Evolutionary conservation across 139 green algal species (phyloP).

Genomic region (Volvox reticuliferus): DNA sequence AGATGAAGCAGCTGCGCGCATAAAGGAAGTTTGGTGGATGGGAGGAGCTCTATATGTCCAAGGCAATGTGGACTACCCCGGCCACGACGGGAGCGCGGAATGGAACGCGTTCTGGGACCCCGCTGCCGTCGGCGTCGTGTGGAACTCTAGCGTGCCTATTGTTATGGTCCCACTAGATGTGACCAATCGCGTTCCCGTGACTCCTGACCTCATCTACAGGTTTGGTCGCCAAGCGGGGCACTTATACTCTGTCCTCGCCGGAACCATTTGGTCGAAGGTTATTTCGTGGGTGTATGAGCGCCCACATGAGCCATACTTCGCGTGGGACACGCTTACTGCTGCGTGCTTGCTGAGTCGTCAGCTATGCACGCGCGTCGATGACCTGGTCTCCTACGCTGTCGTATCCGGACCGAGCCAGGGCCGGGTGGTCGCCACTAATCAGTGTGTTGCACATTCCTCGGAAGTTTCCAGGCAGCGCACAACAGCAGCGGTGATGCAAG

Average conservation of each 20-base stretch:
- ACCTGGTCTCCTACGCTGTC: constrained; percentile 8
- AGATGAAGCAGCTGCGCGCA: background rate
- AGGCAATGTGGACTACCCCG: constrained; percentile 36
- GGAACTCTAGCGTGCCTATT: constrained; percentile 24
- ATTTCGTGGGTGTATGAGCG: constrained; percentile 44
- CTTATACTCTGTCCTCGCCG: constrained; percentile 35
- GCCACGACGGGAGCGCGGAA: constrained; percentile 50
- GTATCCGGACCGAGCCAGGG: constrained; percentile 36
- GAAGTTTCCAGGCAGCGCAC: background rate
- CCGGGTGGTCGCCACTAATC: constrained; percentile 3
- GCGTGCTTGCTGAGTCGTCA: constrained; percentile 18
- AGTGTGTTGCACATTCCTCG: background rate
- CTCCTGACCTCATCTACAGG: background rate
- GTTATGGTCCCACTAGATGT: constrained; percentile 50
- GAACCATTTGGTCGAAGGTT: constrained; percentile 38
- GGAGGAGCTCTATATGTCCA: constrained; percentile 30
- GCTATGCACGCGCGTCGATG: background rate
- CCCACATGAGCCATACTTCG: constrained; percentile 33
- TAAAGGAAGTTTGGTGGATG: constrained; percentile 50
- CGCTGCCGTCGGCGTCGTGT: constrained; percentile 28
- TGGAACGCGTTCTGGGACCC: constrained; percentile 58
- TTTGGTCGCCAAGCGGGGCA: constrained; percentile 42
- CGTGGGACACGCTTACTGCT: constrained; percentile 39
- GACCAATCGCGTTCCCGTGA: constrained; percentile 46
- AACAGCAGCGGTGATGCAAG: constrained; percentile 27